Evolutionary conservation across 768 basidiomycete genomes (phyloP).

Genomic region (Tubosaeta brunneosetosa): DNA sequence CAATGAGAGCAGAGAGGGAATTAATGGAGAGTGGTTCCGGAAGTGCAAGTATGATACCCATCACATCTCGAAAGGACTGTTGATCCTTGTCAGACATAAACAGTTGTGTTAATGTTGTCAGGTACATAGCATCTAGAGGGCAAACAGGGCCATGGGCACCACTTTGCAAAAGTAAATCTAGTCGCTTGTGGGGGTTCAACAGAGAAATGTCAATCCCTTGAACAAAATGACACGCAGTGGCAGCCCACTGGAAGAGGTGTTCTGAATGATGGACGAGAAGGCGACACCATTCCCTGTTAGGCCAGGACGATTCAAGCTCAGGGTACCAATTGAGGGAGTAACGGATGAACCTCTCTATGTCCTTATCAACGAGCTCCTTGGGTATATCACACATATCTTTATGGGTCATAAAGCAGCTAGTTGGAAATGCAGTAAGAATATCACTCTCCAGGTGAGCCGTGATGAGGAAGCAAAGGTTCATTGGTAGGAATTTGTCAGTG

Average conservation of each 20-base stretch:
- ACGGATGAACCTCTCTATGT: background rate
- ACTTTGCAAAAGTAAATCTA: background rate
- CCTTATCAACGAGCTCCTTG: background rate
- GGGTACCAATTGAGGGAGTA: background rate
- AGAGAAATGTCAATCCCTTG: background rate
- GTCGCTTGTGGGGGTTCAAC: too few relatives aligned
- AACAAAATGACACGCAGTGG: too few relatives aligned
- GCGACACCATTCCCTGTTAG: background rate
- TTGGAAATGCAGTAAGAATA: background rate
- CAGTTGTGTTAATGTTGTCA: background rate
- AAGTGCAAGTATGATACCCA: too few relatives aligned
- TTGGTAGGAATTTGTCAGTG: too few relatives aligned
- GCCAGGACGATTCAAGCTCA: background rate
- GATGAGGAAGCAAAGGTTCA: too few relatives aligned
- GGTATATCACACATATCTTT: background rate
- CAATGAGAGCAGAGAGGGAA: too few relatives aligned
- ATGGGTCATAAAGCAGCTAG: background rate
- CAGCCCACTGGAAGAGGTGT: too few relatives aligned
- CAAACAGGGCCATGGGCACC: background rate
- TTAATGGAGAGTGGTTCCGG: too few relatives aligned
- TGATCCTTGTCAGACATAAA: background rate
- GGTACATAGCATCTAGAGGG: background rate
- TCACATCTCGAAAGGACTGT: background rate
- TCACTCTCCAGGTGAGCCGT: too few relatives aligned
- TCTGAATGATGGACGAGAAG: too few relatives aligned